Evolutionary conservation across 768 basidiomycete species (phyloP).

Genomic region (Sarcomyxa edulis): DNA sequence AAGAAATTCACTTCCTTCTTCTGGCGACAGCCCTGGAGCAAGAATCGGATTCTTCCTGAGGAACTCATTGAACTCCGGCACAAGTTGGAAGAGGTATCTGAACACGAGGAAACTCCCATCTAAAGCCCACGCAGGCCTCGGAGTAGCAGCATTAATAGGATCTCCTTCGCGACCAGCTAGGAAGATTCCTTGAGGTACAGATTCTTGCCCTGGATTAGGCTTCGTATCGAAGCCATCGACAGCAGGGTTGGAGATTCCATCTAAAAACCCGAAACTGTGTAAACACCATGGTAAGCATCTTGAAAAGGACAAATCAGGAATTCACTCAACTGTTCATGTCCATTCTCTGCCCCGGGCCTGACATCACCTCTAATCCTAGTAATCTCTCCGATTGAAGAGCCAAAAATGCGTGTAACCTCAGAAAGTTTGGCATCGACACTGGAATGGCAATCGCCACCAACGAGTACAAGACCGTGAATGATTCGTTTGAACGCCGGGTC

Average conservation of each 20-base stretch:
- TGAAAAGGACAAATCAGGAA: not conserved
- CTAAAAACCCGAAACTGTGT: constrained; percentile 44
- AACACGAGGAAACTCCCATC: constrained; percentile 51
- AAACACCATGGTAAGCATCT: not conserved
- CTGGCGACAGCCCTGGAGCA: constrained; percentile 25
- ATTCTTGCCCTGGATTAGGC: constrained; percentile 29
- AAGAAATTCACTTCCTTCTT: constrained; percentile 42
- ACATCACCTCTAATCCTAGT: constrained; percentile 32
- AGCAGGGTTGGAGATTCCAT: constrained; percentile 48
- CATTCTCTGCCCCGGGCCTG: constrained; percentile 35
- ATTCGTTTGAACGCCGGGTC: constrained; percentile 36
- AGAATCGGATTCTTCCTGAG: constrained; percentile 33
- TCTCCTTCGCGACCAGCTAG: constrained; percentile 42
- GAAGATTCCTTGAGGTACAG: constrained; percentile 36
- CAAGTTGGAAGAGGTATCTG: constrained; percentile 45
- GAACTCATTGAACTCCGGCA: constrained; percentile 47
- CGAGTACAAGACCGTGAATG: constrained; percentile 45
- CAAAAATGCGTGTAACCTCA: constrained; percentile 31
- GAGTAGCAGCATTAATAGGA: constrained; percentile 6
- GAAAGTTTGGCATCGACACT: constrained; percentile 30
- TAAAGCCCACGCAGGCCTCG: constrained; percentile 38
- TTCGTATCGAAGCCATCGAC: constrained; percentile 33
- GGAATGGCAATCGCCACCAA: constrained; percentile 38
- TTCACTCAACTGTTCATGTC: constrained; percentile 38
- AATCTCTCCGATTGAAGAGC: constrained; percentile 35